Evolutionary conservation across 139 green algal species (phyloP).

Genomic region (Pseudopediastrum boryanum): DNA sequence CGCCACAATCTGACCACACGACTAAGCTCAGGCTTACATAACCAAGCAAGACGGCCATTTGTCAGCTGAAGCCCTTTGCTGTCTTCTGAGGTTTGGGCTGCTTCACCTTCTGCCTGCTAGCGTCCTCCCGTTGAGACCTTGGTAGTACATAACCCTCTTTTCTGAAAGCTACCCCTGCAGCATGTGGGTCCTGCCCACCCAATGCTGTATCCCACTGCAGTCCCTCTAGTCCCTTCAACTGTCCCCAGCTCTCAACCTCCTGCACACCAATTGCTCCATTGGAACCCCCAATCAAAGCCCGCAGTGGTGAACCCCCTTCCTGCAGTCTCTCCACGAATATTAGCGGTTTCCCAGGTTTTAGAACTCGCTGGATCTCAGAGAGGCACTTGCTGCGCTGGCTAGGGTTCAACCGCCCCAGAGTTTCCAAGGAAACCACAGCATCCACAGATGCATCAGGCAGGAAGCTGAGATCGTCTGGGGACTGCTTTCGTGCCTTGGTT

Average conservation of each 20-base stretch:
- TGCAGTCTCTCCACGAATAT: constrained; percentile 59
- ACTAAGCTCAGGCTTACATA: neutral
- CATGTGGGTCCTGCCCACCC: constrained; percentile 56
- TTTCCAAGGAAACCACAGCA: constrained; percentile 47
- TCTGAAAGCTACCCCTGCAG: constrained; percentile 63
- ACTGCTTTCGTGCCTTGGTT: constrained; percentile 39
- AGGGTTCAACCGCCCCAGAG: constrained; percentile 22
- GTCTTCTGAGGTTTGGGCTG: constrained; percentile 2
- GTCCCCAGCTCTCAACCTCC: neutral
- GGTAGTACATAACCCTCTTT: neutral
- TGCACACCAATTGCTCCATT: constrained; percentile 4
- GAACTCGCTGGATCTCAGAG: constrained; percentile 44
- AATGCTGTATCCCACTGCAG: constrained; percentile 55
- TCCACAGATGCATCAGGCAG: constrained; percentile 40
- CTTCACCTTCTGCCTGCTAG: constrained; percentile 7
- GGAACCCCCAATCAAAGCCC: constrained; percentile 38
- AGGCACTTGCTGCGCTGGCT: constrained; percentile 39
- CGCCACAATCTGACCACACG: neutral
- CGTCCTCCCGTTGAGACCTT: neutral
- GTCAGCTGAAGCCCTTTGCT: constrained; percentile 18
- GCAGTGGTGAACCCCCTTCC: constrained; percentile 30
- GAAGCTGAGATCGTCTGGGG: constrained; percentile 42
- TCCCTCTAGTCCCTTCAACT: constrained; percentile 42
- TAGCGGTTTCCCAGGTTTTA: constrained; percentile 62
- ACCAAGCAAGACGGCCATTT: neutral